Evolutionary conservation across 305 asterid species (phyloP).

Genomic region (Fraxinus baroniana): DNA sequence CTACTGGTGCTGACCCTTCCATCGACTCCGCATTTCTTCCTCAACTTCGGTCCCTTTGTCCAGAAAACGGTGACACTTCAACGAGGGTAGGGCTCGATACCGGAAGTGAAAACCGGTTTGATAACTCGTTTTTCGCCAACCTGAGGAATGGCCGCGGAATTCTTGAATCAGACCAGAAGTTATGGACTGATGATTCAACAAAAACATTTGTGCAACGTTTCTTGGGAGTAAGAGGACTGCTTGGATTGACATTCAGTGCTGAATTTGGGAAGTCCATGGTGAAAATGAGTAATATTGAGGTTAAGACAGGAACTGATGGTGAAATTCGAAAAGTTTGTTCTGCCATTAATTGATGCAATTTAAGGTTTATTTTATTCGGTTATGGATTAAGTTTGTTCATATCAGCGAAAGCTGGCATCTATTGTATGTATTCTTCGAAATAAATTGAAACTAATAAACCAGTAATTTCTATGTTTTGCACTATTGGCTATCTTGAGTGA

Average conservation of each 20-base stretch:
- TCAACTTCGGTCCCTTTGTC: constrained; percentile 47
- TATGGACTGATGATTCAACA: constrained; percentile 46
- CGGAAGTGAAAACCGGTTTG: constrained; percentile 47
- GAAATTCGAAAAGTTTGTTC: constrained; percentile 58
- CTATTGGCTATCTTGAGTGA: no score
- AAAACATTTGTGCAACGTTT: constrained; percentile 42
- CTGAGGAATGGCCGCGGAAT: constrained; percentile 49
- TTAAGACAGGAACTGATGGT: constrained; percentile 43
- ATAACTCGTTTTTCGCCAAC: constrained; percentile 40
- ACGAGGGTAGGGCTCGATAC: constrained; percentile 45
- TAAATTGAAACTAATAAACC: neutral
- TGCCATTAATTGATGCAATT: constrained; percentile 37
- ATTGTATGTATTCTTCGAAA: neutral
- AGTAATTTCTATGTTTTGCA: neutral
- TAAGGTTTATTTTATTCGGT: neutral
- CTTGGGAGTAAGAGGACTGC: constrained; percentile 45
- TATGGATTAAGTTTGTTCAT: neutral
- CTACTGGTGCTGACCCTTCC: constrained; percentile 51
- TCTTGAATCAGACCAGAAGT: constrained; percentile 51
- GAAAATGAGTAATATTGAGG: constrained; percentile 53
- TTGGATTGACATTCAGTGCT: constrained; percentile 41
- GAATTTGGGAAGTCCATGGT: constrained; percentile 60
- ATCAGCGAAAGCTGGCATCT: neutral
- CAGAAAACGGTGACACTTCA: constrained; percentile 39
- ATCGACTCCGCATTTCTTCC: constrained; percentile 44